Evolutionary conservation across 2,329 filamentous ascomycete genomes (phyloP).

Genomic region (Mycosphaerella sp.): DNA sequence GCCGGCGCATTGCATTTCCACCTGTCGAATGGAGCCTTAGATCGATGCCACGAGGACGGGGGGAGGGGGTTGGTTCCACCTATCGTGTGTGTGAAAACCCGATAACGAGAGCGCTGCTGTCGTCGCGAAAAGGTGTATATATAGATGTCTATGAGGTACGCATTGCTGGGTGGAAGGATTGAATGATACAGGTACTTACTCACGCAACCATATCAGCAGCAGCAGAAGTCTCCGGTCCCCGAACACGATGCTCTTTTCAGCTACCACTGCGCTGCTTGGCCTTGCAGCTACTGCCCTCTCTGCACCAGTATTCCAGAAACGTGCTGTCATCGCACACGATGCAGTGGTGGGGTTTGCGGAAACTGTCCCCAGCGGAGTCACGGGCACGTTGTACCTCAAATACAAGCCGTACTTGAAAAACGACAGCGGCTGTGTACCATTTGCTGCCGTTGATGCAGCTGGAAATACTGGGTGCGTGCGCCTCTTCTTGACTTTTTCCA

Average conservation of each 20-base stretch:
- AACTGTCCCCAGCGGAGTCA: constrained; percentile 45
- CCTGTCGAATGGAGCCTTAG: not conserved
- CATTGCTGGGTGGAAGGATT: too few species aligned
- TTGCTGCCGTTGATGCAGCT: constrained; percentile 52
- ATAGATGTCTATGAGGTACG: not conserved
- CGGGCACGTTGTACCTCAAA: constrained; percentile 47
- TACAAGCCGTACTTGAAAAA: constrained; percentile 54
- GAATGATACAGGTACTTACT: too few species aligned
- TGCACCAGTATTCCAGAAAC: constrained; percentile 21
- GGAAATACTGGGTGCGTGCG: constrained; percentile 50
- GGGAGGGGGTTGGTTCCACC: not conserved
- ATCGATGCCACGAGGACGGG: not conserved
- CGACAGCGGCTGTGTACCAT: constrained; percentile 56
- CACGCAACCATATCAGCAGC: not conserved
- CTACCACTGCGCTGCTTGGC: not conserved
- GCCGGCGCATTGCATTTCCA: not conserved
- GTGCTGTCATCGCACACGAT: constrained; percentile 42
- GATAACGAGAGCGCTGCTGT: too few species aligned
- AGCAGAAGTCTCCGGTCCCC: not conserved
- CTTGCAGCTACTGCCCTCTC: constrained; percentile 6
- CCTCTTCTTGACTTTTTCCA: not conserved
- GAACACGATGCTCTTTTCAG: not conserved
- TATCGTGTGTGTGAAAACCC: not conserved
- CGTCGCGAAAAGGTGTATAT: not conserved
- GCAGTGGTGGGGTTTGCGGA: constrained; percentile 49